A percentile compares a stretch with the other conserved stretches of the same genome.
Evolutionary conservation across 257 asterid genomes (phyloP).

Genomic region (Ophiorrhiza pumila): DNA sequence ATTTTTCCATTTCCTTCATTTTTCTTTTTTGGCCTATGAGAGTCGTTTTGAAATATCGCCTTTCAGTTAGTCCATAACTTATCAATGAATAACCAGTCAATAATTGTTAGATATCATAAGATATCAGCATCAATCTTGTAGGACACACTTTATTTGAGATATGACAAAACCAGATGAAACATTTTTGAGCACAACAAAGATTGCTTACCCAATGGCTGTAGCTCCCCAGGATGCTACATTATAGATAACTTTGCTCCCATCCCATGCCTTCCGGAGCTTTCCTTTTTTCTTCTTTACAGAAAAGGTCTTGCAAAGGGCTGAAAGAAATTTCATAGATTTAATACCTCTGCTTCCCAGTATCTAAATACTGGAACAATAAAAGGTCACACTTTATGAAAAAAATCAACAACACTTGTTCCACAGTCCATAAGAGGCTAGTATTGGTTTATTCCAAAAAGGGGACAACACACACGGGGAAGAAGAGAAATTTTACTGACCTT

Average conservation of each 20-base stretch:
- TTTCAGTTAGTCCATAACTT: neutral
- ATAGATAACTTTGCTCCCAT: conserved; percentile 91
- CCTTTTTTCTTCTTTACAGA: conserved; percentile 80
- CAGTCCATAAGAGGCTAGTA: neutral
- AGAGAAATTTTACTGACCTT: conserved; percentile 48
- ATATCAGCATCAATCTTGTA: neutral
- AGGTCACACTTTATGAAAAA: neutral
- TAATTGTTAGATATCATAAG: neutral
- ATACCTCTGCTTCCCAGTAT: conserved; percentile 11
- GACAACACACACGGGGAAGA: neutral
- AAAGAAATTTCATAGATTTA: conserved; percentile 27
- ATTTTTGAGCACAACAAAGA: conserved; percentile 11
- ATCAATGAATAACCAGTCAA: neutral
- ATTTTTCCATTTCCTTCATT: neutral
- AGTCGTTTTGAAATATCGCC: no score
- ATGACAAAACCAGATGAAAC: conserved; percentile 1
- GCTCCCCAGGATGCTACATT: conserved; percentile 99
- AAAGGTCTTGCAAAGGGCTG: conserved; percentile 96
- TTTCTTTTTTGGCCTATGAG: neutral
- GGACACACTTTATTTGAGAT: neutral
- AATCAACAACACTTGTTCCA: no score
- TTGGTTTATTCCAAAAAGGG: neutral
- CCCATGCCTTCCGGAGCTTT: conserved; percentile 95
- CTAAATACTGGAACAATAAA: neutral
- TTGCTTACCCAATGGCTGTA: conserved; percentile 91